A percentile compares a stretch with the other conserved stretches of the same genome.
phyloP scores from a whole-genome alignment of 2,329 filamentous ascomycete genomes.

The Stagonosporopsis chrysanthemi region DNA sequence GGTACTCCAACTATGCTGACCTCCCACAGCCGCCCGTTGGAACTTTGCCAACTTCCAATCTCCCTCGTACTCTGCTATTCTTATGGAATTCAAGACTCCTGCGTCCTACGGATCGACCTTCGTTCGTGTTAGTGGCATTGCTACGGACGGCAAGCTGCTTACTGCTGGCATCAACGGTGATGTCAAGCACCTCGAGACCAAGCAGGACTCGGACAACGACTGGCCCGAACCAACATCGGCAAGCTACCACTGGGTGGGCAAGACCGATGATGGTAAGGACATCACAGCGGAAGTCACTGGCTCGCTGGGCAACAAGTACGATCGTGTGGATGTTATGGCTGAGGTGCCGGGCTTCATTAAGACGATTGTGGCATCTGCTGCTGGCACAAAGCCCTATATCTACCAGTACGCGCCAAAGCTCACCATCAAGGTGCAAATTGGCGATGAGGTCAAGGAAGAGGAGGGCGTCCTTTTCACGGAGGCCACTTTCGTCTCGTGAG shows the following conservation, averaged over 20 bases:
- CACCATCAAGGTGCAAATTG: conserved; percentile 82
- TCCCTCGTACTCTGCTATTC: conserved; percentile 81
- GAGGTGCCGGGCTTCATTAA: conserved; percentile 97
- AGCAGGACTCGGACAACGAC: conserved; percentile 77
- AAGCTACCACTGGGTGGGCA: conserved; percentile 80
- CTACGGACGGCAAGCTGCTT: conserved; percentile 81
- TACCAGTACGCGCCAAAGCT: conserved; percentile 87
- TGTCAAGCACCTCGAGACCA: conserved; percentile 72
- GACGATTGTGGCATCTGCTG: conserved; percentile 85
- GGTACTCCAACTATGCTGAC: conserved; percentile 21
- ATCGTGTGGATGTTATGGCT: conserved; percentile 94
- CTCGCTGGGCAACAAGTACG: conserved; percentile 71
- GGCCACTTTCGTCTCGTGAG: conserved; percentile 90
- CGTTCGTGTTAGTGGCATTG: conserved; percentile 83
- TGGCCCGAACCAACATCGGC: conserved; percentile 87
- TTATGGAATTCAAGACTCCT: conserved; percentile 97
- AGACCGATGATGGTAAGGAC: conserved; percentile 76
- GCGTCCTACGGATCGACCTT: conserved; percentile 87
- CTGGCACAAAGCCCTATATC: conserved; percentile 95
- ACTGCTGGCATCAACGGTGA: conserved; percentile 71
- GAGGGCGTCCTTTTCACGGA: conserved; percentile 83
- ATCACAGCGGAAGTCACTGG: conserved; percentile 75
- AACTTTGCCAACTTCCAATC: conserved; percentile 94
- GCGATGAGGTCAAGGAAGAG: conserved; percentile 79
- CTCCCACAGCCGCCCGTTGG: conserved; percentile 74